phyloP scores from a whole-genome alignment of 441 rosid species.

The Euphorbia celastroides region DNA sequence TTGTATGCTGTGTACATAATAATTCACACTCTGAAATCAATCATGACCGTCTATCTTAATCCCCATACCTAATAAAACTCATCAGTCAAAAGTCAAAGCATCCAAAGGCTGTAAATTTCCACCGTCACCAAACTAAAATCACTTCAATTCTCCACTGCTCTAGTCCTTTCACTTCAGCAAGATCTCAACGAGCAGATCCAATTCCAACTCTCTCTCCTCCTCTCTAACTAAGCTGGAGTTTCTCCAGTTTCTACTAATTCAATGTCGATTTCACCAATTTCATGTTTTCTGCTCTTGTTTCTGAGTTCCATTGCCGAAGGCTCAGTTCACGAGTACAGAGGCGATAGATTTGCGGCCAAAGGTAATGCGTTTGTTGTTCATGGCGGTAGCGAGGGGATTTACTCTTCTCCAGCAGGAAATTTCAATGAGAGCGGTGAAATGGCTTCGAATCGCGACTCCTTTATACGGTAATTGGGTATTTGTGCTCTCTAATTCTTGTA shows the following conservation, averaged over 20 bases:
- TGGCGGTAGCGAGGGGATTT: conserved; percentile 93
- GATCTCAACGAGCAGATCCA: conserved; percentile 30
- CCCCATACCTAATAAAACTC: neutral
- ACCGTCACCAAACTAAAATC: neutral
- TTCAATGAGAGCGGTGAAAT: conserved; percentile 24
- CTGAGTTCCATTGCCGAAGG: conserved; percentile 35
- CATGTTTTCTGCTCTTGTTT: conserved; percentile 23
- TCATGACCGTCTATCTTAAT: neutral
- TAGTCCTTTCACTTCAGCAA: conserved; percentile 2
- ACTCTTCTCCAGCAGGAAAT: conserved; percentile 46
- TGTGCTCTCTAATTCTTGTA: neutral
- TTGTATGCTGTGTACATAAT: neutral
- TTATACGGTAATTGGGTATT: conserved; percentile 50
- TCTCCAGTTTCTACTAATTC: conserved; percentile 20
- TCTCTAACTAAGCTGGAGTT: neutral
- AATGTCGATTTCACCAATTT: conserved; percentile 22
- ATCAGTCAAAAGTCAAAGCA: neutral
- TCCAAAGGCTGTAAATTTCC: neutral
- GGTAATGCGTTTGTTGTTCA: conserved; percentile 91
- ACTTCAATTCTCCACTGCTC: neutral
- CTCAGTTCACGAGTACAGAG: conserved; percentile 79
- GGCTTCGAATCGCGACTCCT: conserved; percentile 53
- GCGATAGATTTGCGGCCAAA: conserved; percentile 60
- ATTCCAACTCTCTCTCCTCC: neutral
- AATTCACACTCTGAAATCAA: neutral